These are phyloP conservation scores for Saksenaea oblongispora DNA, from an alignment of 371 early-diverging fungal species.

Conservation along the genomic window DNA sequence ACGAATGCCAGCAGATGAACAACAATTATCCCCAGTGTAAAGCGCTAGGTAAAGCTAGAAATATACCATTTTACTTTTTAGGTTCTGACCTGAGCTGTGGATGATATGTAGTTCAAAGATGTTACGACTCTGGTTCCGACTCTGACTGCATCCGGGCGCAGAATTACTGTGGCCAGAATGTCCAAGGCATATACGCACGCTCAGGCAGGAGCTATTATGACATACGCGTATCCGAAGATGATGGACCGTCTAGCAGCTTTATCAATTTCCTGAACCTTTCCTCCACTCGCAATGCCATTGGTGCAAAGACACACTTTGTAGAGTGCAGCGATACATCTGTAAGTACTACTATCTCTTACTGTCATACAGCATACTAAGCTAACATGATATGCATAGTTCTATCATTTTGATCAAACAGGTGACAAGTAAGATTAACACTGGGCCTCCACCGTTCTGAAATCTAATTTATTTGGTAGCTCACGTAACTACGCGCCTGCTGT, in stretches of 20 bases:
- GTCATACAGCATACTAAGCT: background rate
- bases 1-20: constrained; percentile 11
- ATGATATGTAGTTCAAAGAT: constrained; percentile 15
- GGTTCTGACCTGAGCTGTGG: background rate
- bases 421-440: constrained; percentile 1
- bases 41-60: constrained; percentile 6
- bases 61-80: background rate
- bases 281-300: constrained; percentile 8
- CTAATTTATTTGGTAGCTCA: constrained; percentile 6
- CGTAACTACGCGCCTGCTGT: constrained; percentile 45
- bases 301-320: constrained; percentile 6
- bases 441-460: background rate
- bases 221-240: constrained; percentile 14
- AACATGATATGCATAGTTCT: background rate
- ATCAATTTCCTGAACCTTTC: constrained; percentile 11
- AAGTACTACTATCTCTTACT: background rate
- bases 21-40: constrained; percentile 7
- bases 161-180: constrained; percentile 15
- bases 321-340: constrained; percentile 9
- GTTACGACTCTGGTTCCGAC: constrained; percentile 10
- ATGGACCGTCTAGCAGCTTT: constrained; percentile 9
- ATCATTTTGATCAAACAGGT: background rate
- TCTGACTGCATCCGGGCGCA: constrained; percentile 14
- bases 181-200: constrained; percentile 10
- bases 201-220: constrained; percentile 23